Percentiles rank a stretch among this genome's conserved stretches.
phyloP scores from a whole-genome alignment of 768 basidiomycete genomes.

The Xerocomellus amylosporus region DNA sequence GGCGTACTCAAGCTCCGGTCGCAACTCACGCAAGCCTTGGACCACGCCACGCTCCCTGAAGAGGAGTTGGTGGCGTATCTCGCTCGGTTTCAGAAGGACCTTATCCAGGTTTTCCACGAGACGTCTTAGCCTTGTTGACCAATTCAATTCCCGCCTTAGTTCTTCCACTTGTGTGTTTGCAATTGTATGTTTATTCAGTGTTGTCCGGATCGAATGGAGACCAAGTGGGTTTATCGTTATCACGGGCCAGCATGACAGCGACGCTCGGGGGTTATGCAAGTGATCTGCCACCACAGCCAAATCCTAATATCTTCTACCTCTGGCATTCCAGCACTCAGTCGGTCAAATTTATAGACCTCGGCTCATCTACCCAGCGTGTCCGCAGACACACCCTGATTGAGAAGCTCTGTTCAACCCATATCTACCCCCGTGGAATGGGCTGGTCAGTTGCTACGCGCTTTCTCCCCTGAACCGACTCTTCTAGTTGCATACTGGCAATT shows the following conservation, averaged over 20 bases:
- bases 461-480: neutral
- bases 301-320: too few species aligned
- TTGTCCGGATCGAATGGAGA: neutral
- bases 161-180: conserved; percentile 2
- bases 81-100: conserved; percentile 65
- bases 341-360: neutral
- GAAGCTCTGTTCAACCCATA: conserved; percentile 7
- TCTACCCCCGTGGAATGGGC: conserved; percentile 13
- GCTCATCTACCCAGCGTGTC: neutral
- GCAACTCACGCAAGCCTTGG: conserved; percentile 69
- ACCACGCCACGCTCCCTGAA: conserved; percentile 72
- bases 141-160: neutral
- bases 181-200: conserved; percentile 1
- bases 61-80: conserved; percentile 66
- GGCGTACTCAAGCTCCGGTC: conserved; percentile 56
- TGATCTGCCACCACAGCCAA: too few species aligned
- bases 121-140: conserved; percentile 12
- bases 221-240: conserved; percentile 10
- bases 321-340: too few species aligned
- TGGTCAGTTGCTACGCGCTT: neutral
- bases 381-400: conserved; percentile 11
- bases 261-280: neutral
- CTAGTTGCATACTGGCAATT: neutral
- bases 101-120: conserved; percentile 48
- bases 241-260: conserved; percentile 9